Base-by-base conservation (phyloP, 768 basidiomycete species). In the Pholiota molesta region DNA sequence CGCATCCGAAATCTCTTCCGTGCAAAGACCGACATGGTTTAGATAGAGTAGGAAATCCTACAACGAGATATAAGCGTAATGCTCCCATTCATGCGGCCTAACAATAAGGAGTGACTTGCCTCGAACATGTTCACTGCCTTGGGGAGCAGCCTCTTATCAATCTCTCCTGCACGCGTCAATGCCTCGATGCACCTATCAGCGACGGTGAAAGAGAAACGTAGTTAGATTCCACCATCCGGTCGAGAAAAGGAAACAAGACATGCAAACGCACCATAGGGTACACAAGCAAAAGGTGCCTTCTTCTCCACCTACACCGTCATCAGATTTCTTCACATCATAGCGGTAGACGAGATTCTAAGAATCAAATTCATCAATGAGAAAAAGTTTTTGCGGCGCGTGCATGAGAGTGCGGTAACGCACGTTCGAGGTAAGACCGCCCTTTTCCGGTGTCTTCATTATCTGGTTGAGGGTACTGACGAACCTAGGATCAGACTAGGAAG, bases 221-320 rank as follows among this genome's bases (percentile, higher is more conserved):
- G n/a, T n/a, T n/a, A n/a, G n/a, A n/a, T n/a, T n/a, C n/a, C n/a
- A n/a, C n/a, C n/a, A n/a, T 26, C 7, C n/a, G 11, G 9, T 29
- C 6, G 8, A 7, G 21, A 29, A 29, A 3, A 21, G 16, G 55
- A 16, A 55, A 23, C 31, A 44, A 33, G 17, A 56, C 29, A 8
- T 10, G 26, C 19, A 52, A 58, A 72, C 78, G 6, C 55, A 90
- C 92, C 91, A 94, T 7, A 94, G 73, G 0, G 91, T 93, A 69
- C 94, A 95, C 52, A 99, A 78, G 62, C 93, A 94, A 76, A 98
- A 97, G 0, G 92, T 95, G 1, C 96, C 96, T 75, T 97, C 96
- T 65, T 97, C 94, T 1, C 96, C 95, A 1, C 97, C 96, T 13
- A 98, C 94, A 7, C 97, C 97, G 68, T 98, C 97, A 60, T 92